phyloP scores from a whole-genome alignment of 352 stramenopile genomes.

The Globisporangium solare region DNA sequence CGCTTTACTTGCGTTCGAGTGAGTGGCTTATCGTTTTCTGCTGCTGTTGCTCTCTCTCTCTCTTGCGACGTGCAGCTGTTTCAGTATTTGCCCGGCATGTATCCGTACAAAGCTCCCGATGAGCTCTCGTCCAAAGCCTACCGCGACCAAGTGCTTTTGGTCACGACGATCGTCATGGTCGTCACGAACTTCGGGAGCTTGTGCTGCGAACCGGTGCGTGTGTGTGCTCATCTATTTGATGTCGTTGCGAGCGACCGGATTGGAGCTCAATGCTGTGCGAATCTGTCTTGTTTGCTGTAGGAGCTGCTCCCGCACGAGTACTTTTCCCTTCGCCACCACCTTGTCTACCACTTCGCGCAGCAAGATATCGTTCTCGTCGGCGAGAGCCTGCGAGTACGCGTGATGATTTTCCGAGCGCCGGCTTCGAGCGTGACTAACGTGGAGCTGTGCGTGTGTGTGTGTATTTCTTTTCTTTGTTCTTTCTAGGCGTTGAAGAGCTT shows the following conservation, averaged over 20 bases:
- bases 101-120: constrained; percentile 75
- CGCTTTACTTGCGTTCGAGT: background rate
- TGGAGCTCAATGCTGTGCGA: background rate
- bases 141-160: constrained; percentile 73
- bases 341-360: constrained; percentile 70
- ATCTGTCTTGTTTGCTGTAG: constrained; percentile 20
- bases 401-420: background rate
- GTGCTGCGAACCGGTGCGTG: constrained; percentile 56
- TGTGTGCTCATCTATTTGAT: constrained; percentile 14
- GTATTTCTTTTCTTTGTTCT: constrained; percentile 1
- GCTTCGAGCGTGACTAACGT: background rate
- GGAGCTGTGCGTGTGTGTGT: too few species aligned
- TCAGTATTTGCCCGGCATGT: constrained; percentile 67
- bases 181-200: constrained; percentile 80
- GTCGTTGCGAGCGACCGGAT: too few species aligned
- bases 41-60: background rate
- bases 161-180: constrained; percentile 85
- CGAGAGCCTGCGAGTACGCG: constrained; percentile 60
- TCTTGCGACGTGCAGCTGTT: constrained; percentile 39
- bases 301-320: constrained; percentile 89
- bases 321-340: constrained; percentile 82
- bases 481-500: constrained; percentile 71
- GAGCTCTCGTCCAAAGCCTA: constrained; percentile 70
- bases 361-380: constrained; percentile 69
- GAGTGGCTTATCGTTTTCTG: constrained; percentile 9